These are phyloP conservation scores for Dysphania ambrosioides DNA, from an alignment of 148 eudicot genomes.

Conservation along the genomic window DNA sequence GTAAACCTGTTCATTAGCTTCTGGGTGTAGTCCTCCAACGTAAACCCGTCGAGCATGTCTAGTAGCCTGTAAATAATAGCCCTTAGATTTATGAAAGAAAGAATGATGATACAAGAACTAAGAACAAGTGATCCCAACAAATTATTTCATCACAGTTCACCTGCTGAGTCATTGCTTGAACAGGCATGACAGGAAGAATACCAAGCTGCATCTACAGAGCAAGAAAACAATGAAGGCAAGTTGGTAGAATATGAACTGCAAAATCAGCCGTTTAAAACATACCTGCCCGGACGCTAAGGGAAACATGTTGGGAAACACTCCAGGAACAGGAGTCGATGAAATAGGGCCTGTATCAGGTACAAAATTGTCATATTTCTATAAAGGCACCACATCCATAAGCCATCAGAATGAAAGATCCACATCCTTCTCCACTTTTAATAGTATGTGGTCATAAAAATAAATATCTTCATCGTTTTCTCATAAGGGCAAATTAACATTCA, in stretches of 20 bases:
- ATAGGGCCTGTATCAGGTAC: conserved; percentile 57
- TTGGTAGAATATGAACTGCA: no score
- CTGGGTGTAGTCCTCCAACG: conserved; percentile 95
- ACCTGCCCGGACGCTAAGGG: conserved; percentile 68
- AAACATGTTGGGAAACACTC: conserved; percentile 70
- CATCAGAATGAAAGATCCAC: not conserved
- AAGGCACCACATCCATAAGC: not conserved
- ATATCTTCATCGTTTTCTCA: no score
- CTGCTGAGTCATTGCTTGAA: conserved; percentile 99
- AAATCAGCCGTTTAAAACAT: conserved; percentile 1
- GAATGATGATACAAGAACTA: not conserved
- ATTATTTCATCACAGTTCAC: conserved; percentile 30
- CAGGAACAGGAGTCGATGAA: conserved; percentile 61
- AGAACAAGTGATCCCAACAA: not conserved
- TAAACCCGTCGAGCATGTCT: conserved; percentile 95
- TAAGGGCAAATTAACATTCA: not conserved
- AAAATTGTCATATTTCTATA: conserved; percentile 24
- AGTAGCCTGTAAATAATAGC: conserved; percentile 64
- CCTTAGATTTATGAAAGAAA: not conserved
- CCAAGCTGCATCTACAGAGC: conserved; percentile 45
- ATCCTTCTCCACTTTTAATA: not conserved
- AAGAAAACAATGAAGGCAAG: not conserved
- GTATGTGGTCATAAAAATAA: no score
- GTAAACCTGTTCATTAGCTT: conserved; percentile 93
- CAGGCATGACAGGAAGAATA: conserved; percentile 84